Base-by-base conservation (phyloP, 176 grass and related monocot genomes). In the Triticum timopheevii region DNA sequence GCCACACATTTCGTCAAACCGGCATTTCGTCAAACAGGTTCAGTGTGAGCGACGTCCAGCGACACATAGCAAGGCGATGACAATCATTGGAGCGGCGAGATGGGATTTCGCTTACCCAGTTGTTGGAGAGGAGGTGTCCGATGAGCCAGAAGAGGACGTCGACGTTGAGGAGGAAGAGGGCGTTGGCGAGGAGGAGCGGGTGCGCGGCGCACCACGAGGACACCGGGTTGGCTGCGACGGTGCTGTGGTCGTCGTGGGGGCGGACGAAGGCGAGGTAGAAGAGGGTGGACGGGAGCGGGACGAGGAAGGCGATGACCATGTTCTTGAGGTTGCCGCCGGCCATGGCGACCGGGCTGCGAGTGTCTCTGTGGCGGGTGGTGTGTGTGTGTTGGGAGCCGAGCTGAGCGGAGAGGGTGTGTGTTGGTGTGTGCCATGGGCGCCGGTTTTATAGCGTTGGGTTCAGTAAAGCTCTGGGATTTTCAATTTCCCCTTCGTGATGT, bases 141-240 rank as follows among this genome's bases (percentile, higher is more conserved):
- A 96, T 22, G 81, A 98, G 75, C 96, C 96, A 98, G 93, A 98
- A 94, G 86, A 98, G 87, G 80, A 98, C 13, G 89, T 98, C 83
- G 70, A 98, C 93, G 69, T 98, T 96, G 84, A 90, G 22, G 92
- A 98, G 90, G 90, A 98, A 98, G 70, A 96, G 87, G 79, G 83
- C 0, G 87, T 98, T 98, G 69, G 92, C 93, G 39, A 98, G 78
- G 94, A 98, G 86, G 69, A 98, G 86, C 47, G 96, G 93, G 74
- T 98, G 86, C 3, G 78, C 73, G 71, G 81, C 81, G 90, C 96
- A 98, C 90, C 93, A 98, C 1, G 85, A 90, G 80, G 84, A 82
- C 79, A 83, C 30, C 5, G 69, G 1, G 71, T 11, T 2, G 38
- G 38, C 36, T 38, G 36, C 7, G 36, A 38, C 5, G 16, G 2